A percentile compares a stretch with the other conserved stretches of the same genome.
Evolutionary conservation across 805 yeast species (phyloP).

Genomic region (Danielia reshetovae): DNA sequence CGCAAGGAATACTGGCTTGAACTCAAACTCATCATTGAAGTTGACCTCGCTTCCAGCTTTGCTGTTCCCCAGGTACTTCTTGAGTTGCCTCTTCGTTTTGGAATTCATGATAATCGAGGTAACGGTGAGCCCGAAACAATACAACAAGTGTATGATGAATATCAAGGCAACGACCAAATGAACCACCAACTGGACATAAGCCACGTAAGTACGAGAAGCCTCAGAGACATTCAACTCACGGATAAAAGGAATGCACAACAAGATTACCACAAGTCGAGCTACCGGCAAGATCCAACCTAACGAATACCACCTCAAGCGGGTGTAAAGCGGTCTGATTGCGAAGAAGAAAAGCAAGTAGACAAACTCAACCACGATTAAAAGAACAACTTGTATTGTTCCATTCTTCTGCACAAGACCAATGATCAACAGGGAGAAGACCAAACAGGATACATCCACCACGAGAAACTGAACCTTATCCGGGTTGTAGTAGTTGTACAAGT

Average conservation of each 20-base stretch:
- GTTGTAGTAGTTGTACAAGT: slow-evolving; percentile 39
- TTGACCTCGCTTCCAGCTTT: slow-evolving; percentile 3
- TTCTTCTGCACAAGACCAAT: slow-evolving; percentile 42
- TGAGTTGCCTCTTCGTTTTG: slow-evolving; percentile 6
- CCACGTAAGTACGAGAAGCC: slow-evolving; percentile 36
- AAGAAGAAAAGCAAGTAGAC: slow-evolving; percentile 21
- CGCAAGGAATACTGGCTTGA: background rate
- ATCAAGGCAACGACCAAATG: slow-evolving; percentile 32
- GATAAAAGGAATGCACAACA: slow-evolving; percentile 44
- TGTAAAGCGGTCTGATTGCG: slow-evolving; percentile 25
- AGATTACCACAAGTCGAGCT: slow-evolving; percentile 36
- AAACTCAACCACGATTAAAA: slow-evolving; percentile 35
- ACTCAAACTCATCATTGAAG: slow-evolving; percentile 4
- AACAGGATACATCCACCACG: slow-evolving; percentile 29
- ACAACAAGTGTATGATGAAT: slow-evolving; percentile 26
- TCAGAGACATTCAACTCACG: slow-evolving; percentile 33
- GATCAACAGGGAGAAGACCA: slow-evolving; percentile 31
- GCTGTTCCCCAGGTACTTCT: background rate
- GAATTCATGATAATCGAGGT: slow-evolving; percentile 16
- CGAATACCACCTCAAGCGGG: slow-evolving; percentile 25
- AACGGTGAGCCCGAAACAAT: slow-evolving; percentile 26
- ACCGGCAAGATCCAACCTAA: slow-evolving; percentile 31
- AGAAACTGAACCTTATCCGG: slow-evolving; percentile 40
- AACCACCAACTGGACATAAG: slow-evolving; percentile 39
- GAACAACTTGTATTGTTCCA: slow-evolving; percentile 43